Evolutionary conservation across 805 yeast species (phyloP), one percentile per base, ranked within the genome.

Genomic region (Barnettozyma populi): DNA sequence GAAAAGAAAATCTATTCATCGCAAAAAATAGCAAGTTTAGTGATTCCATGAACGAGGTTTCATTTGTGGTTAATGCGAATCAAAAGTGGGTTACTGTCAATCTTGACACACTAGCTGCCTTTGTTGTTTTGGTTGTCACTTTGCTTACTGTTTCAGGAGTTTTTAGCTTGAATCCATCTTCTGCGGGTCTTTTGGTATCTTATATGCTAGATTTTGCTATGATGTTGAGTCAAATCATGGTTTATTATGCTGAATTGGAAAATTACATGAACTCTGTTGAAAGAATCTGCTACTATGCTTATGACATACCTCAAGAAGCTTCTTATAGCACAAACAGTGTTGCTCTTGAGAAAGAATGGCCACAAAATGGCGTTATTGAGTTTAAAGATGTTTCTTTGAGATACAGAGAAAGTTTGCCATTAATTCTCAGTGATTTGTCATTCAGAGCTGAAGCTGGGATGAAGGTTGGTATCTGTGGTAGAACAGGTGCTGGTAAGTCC

Each of bases 61-160:
- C 78, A 58, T 78, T 71, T 52, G 62, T 83, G 39, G 73, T 84
- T 3, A 66, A 76, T 53, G 80, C 82, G 2, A 72, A 78, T 53
- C 90, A 83, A 65, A 72, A 87, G 56, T 86, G 92, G 90, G 68
- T 87, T 49, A 74, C 80, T 7, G 61, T 84, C 24, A 70, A 78
- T 36, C 63, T 82, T 41, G 86, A 80, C 58, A 48, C 72, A 3
- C 64, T 79, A 24, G 82, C 84, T 1, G 63, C 75, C 2, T 41
- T 62, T 2, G 60, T 82, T 21, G 73, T 77, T 10, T 64, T 86
- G 6, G 55, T 86, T 9, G 71, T 84, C 13, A 61, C 80, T 0
- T 56, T 85, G 47, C 69, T 87, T 9, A 75, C 83, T 64, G 82
- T 78, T 1, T 72, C 75, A 44, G 68, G 80, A 25, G 80, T 73